These are phyloP conservation scores for Vicia faba DNA, from an alignment of 306 rosid species.

Conservation along the genomic window DNA sequence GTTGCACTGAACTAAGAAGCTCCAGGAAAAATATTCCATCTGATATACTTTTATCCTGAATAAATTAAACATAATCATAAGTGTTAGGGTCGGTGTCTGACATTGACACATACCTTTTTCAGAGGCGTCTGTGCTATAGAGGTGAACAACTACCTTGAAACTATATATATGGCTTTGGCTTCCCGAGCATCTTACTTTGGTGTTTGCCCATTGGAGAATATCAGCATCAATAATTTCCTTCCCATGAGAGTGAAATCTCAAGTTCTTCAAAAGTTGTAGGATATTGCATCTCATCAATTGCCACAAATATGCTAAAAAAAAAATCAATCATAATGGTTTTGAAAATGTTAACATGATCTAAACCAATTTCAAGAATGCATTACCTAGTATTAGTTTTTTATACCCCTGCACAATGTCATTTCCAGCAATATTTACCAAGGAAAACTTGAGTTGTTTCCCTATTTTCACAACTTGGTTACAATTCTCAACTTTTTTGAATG, in stretches of 20 bases:
- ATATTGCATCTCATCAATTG: conserved; percentile 93
- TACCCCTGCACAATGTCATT: conserved; percentile 95
- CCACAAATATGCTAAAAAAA: conserved; percentile 87
- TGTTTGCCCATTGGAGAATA: conserved; percentile 91
- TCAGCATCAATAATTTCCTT: conserved; percentile 89
- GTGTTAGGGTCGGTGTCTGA: too few relatives aligned
- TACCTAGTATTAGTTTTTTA: conserved; percentile 91
- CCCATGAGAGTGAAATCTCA: conserved; percentile 91
- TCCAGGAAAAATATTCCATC: conserved; percentile 91
- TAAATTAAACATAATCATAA: too few relatives aligned
- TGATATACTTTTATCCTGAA: conserved; percentile 85
- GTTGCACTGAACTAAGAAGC: conserved; percentile 86
- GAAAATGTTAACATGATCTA: conserved; percentile 1
- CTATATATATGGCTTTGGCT: conserved; percentile 77
- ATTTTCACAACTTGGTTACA: conserved; percentile 94
- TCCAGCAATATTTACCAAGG: conserved; percentile 94
- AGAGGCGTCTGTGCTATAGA: too few relatives aligned
- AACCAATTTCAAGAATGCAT: conserved; percentile 18
- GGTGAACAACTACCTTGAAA: conserved; percentile 60
- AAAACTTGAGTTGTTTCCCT: conserved; percentile 90
- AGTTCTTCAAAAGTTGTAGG: conserved; percentile 85
- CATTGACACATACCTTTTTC: too few relatives aligned
- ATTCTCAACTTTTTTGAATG: conserved; percentile 96
- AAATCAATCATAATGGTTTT: conserved; percentile 11
- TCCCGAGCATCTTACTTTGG: conserved; percentile 72